phyloP scores from a whole-genome alignment of 1,284 basidiomycete species.

The Cryptococcus floricola region DNA sequence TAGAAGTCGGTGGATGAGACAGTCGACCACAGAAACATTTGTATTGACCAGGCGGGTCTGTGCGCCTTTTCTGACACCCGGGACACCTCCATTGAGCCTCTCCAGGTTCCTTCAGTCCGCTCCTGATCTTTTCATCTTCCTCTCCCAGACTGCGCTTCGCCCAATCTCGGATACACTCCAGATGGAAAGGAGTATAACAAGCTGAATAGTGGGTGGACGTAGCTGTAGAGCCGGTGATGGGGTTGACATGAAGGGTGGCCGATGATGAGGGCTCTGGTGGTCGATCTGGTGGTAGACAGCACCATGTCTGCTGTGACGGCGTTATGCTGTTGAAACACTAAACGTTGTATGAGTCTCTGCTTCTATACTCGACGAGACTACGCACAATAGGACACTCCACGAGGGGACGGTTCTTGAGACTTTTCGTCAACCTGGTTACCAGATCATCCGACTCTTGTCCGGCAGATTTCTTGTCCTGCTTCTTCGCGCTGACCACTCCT shows the following conservation, averaged over 20 bases:
- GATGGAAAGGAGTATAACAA: conserved; percentile 50
- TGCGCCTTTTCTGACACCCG: conserved; percentile 73
- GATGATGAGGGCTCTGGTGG: conserved; percentile 13
- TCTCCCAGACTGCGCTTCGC: conserved; percentile 73
- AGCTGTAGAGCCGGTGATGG: conserved; percentile 64
- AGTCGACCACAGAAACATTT: conserved; percentile 80
- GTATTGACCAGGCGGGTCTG: conserved; percentile 63
- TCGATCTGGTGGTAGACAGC: conserved; percentile 39
- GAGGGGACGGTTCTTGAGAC: conserved; percentile 38
- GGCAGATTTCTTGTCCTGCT: conserved; percentile 18
- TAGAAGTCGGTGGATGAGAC: conserved; percentile 64
- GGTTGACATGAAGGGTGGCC: conserved; percentile 18
- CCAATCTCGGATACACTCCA: conserved; percentile 63
- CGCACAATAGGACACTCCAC: conserved; percentile 49
- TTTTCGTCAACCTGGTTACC: conserved; percentile 41
- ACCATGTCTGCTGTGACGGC: conserved; percentile 46
- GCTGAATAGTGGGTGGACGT: conserved; percentile 33
- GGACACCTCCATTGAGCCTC: conserved; percentile 70
- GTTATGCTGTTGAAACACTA: conserved; percentile 48
- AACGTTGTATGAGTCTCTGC: neutral
- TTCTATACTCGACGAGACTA: neutral
- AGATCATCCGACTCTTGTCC: conserved; percentile 42
- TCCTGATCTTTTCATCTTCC: conserved; percentile 30
- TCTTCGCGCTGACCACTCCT: conserved; percentile 3
- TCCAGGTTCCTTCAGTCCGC: conserved; percentile 57